A percentile compares a stretch with the other conserved stretches of the same genome.
phyloP scores from a whole-genome alignment of 2,329 filamentous ascomycete species.

The Botrytis galanthina region DNA sequence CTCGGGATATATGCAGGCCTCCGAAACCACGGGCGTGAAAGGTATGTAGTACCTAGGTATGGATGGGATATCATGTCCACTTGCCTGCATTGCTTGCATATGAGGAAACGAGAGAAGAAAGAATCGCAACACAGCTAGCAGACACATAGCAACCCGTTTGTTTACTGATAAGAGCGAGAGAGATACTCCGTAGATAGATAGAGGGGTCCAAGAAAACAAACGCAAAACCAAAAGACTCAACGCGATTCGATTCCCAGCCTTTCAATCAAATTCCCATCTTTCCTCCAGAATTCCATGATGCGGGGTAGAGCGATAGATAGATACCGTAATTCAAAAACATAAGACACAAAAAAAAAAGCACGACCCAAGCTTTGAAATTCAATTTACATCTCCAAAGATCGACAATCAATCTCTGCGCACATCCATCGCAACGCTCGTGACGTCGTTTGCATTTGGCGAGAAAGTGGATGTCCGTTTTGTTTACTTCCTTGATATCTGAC shows the following conservation, averaged over 20 bases:
- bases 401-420: background rate
- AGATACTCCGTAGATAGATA: too few relatives aligned
- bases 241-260: background rate
- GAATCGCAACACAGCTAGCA: too few relatives aligned
- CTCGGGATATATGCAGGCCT: conserved; percentile 4
- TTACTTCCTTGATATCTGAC: conserved; percentile 2
- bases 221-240: background rate
- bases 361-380: background rate
- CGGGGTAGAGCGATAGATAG: background rate
- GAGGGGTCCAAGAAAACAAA: background rate
- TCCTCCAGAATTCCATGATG: background rate
- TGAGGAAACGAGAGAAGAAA: background rate
- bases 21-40: background rate
- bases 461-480: conserved; percentile 8
- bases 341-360: too few relatives aligned
- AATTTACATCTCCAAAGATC: background rate
- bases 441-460: conserved; percentile 15
- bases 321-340: background rate
- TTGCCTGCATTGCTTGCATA: background rate
- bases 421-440: conserved; percentile 6
- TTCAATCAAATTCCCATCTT: background rate
- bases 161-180: background rate
- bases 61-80: background rate
- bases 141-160: conserved; percentile 9
- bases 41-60: too few relatives aligned